Base-by-base conservation (phyloP, 164 flowering plant species). In the Magnolia sinica region DNA sequence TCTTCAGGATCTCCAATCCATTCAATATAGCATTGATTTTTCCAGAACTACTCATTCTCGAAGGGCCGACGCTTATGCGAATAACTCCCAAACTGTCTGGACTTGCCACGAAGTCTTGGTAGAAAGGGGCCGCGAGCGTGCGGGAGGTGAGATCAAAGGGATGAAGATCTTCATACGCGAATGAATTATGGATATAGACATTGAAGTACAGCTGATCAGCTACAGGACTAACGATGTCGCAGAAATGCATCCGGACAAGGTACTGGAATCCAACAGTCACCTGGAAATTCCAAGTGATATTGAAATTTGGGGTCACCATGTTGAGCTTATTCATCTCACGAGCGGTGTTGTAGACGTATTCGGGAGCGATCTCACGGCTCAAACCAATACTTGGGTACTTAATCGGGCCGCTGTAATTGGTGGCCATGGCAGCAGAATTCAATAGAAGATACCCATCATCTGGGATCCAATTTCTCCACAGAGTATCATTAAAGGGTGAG, bases 1-100 rank as follows among this genome's bases (percentile, higher is more conserved):
- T 84, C 79, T 79, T 88, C 97, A 94, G 87, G 73, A 94, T 89
- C 89, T 94, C 98, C 13, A 90, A 89, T 24, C 98, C 98, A 79
- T 94, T 94, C 77, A 92, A 78, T 63, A 92, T 87, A 37, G 93
- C 98, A 80, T 91, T 92, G 19, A 20, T 20, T 27, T 58, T 71
- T 31, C 86, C 29, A 70, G 76, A 87, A 37, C 45, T 76, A 84
- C 89, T 88, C 27, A 79, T 63, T 22, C 74, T 82, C 13, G 96
- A 91, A 3, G 96, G 96, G 9, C 97, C 96, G 58, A 92, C 88
- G 77, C 93, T 88, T 19, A 94, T 74, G 9, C 74, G 73, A 4
- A 76, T 49, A 0, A 1, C 27, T 55, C 87, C 87, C 0, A 83
- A 76, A 67, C 74, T 65, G 67, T 79, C 86, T 3, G 87, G 79